A percentile compares a stretch with the other conserved stretches of the same genome.
Conservation (phyloP, 768 basidiomycete genomes). For the Tylopilus balloui region DNA sequence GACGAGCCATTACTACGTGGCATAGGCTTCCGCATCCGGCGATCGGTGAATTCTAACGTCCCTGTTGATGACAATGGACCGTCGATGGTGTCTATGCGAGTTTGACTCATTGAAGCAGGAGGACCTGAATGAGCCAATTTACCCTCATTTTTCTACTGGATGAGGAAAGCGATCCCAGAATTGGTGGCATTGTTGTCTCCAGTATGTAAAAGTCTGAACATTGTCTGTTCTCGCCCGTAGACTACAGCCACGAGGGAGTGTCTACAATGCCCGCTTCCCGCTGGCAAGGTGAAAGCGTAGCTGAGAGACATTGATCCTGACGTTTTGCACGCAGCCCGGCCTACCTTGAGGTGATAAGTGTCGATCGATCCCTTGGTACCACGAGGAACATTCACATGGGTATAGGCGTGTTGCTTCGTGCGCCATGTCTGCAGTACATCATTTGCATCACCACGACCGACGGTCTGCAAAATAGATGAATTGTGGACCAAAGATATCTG, state of each 20-base stretch:
- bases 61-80: slow-evolving; percentile 30
- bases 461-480: slow-evolving; percentile 46
- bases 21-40: slow-evolving; percentile 52
- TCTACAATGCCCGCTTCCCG: slow-evolving; percentile 46
- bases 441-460: not conserved
- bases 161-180: slow-evolving; percentile 41
- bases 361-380: not conserved
- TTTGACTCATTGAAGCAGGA: slow-evolving; percentile 45
- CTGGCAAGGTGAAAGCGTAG: slow-evolving; percentile 50
- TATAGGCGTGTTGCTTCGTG: slow-evolving; percentile 68
- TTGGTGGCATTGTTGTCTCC: slow-evolving; percentile 48
- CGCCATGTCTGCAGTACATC: slow-evolving; percentile 30
- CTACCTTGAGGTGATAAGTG: slow-evolving; percentile 54
- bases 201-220: too few species aligned
- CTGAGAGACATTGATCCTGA: slow-evolving; percentile 47
- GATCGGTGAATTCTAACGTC: not conserved
- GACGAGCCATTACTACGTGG: slow-evolving; percentile 59
- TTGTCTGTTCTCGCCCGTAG: slow-evolving; percentile 31
- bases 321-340: slow-evolving; percentile 60
- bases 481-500: slow-evolving; percentile 55
- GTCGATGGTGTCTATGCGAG: slow-evolving; percentile 46
- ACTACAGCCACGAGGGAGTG: slow-evolving; percentile 55
- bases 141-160: not conserved
- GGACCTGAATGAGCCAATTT: not conserved
- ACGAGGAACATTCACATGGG: not conserved